phyloP scores from a whole-genome alignment of 805 yeast genomes.

The Teunomyces aglyptinius region DNA sequence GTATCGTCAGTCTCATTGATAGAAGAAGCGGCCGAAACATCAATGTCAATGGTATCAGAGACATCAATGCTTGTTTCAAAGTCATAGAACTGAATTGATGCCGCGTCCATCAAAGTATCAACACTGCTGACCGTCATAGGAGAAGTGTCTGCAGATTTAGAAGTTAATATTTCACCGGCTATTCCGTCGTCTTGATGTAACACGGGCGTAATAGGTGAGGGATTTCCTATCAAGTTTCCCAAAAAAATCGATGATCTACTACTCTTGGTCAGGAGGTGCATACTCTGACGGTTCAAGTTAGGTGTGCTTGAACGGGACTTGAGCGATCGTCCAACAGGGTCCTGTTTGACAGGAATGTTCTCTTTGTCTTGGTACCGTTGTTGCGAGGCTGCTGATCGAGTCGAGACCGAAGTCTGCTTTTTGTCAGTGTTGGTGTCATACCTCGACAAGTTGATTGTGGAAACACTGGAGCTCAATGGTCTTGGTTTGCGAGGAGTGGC shows the following conservation, averaged over 20 bases:
- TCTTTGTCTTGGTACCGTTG: constrained; percentile 12
- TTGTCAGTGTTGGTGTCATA: background rate
- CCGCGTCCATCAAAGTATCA: constrained; percentile 18
- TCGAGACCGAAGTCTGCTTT: constrained; percentile 2
- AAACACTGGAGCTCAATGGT: constrained; percentile 15
- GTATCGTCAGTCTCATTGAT: constrained; percentile 3
- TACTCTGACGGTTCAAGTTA: constrained; percentile 12
- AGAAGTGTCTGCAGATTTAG: constrained; percentile 7
- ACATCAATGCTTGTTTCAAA: constrained; percentile 11
- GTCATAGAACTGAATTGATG: constrained; percentile 17
- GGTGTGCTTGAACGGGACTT: constrained; percentile 24
- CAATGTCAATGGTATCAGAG: constrained; percentile 2
- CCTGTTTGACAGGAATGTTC: constrained; percentile 8
- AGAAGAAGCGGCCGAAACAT: background rate
- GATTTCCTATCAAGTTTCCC: constrained; percentile 5
- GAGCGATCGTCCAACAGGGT: constrained; percentile 7
- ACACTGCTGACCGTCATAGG: constrained; percentile 12
- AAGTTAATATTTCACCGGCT: constrained; percentile 8
- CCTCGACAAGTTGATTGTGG: constrained; percentile 4
- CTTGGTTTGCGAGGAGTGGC: constrained; percentile 10
- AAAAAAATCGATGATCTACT: constrained; percentile 6
- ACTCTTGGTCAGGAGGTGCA: background rate
- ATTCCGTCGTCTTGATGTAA: constrained; percentile 8
- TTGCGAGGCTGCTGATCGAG: constrained; percentile 1
- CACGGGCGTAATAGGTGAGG: constrained; percentile 6